phyloP scores from a whole-genome alignment of 768 basidiomycete genomes.

The Suillus americanus region DNA sequence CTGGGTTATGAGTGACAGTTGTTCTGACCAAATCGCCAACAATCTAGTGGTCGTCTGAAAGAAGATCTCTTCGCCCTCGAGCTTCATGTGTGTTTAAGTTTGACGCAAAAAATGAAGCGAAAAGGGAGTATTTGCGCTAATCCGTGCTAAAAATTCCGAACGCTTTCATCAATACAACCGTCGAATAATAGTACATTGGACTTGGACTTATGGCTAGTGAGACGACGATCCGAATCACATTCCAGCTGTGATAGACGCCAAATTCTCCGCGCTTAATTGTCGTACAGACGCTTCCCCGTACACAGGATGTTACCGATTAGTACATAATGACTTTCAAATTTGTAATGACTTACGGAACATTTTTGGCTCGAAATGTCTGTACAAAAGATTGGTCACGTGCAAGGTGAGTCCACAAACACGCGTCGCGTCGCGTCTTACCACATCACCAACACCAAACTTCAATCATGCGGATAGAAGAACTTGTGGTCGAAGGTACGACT shows the following conservation, averaged over 20 bases:
- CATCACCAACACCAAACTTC: slow-evolving; percentile 2
- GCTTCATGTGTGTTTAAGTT: slow-evolving; percentile 3
- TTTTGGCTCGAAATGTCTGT: neutral
- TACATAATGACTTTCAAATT: neutral
- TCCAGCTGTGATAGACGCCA: neutral
- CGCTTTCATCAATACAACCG: neutral
- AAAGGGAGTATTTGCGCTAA: neutral
- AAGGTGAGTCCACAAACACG: slow-evolving; percentile 20
- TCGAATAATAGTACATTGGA: neutral
- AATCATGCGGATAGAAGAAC: slow-evolving; percentile 90
- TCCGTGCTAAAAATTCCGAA: neutral
- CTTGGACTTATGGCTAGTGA: neutral
- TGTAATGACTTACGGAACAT: neutral
- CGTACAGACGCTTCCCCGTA: neutral
- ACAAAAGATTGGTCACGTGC: slow-evolving; percentile 17
- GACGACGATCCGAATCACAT: neutral
- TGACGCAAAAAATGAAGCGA: slow-evolving; percentile 1
- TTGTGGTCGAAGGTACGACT: slow-evolving; percentile 81
- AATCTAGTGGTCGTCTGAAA: neutral
- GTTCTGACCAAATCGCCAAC: neutral
- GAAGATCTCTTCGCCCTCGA: neutral
- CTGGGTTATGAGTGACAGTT: neutral
- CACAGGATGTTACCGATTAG: neutral
- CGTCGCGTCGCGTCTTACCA: slow-evolving; percentile 31
- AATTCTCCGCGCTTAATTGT: neutral